Percentiles rank a stretch among this genome's conserved stretches.
phyloP scores from a whole-genome alignment of 176 grass and related monocot species.

The Stipa capillata region DNA sequence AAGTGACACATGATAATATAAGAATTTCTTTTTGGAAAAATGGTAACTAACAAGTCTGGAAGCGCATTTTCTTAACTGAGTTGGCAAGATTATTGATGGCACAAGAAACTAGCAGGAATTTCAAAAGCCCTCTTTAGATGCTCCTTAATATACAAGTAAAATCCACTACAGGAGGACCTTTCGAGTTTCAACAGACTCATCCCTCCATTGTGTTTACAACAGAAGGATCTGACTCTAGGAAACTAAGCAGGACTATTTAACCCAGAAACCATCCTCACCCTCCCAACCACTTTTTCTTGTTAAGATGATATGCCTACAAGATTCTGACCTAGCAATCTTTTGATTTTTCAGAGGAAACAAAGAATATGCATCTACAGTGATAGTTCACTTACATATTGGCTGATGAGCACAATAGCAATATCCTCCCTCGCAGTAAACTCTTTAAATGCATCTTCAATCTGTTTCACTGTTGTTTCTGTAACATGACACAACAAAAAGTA shows the following conservation, averaged over 20 bases:
- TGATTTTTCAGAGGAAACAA: not conserved
- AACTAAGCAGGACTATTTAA: not conserved
- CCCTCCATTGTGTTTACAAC: not conserved
- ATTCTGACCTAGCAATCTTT: not conserved
- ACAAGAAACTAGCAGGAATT: not conserved
- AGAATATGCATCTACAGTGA: not conserved
- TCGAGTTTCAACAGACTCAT: not conserved
- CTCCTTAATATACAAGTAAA: not conserved
- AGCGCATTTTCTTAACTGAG: not conserved
- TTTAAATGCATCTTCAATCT: slow-evolving; percentile 80
- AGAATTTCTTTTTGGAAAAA: not conserved
- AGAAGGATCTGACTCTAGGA: not conserved
- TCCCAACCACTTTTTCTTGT: not conserved
- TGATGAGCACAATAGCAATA: slow-evolving; percentile 77
- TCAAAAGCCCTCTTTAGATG: not conserved
- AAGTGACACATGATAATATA: not conserved
- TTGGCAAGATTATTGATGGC: not conserved
- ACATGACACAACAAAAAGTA: not conserved
- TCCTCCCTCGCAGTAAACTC: slow-evolving; percentile 73
- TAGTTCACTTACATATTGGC: slow-evolving; percentile 69
- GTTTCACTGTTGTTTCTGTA: slow-evolving; percentile 75
- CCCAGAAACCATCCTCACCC: not conserved
- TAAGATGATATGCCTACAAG: not conserved
- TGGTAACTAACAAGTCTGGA: not conserved
- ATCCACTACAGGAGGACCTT: not conserved